phyloP scores from a whole-genome alignment of 192 early-diverging fungal species.

The Coemansia sp. region DNA sequence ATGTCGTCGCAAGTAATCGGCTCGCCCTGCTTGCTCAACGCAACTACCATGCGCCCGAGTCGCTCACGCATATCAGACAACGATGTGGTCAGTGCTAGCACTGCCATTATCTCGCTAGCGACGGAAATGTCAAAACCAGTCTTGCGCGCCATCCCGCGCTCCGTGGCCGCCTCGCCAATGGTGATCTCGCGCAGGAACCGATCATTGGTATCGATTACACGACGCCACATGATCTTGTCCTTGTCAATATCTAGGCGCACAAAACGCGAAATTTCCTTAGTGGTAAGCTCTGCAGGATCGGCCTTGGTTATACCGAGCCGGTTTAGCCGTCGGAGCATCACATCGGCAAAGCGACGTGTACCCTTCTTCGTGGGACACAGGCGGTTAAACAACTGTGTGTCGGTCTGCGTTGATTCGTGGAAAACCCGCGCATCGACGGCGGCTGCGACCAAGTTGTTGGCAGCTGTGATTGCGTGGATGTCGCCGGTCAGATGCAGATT shows the following conservation, averaged over 20 bases:
- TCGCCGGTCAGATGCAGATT: conserved; percentile 99
- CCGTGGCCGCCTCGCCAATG: conserved; percentile 83
- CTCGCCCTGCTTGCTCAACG: conserved; percentile 71
- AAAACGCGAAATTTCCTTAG: conserved; percentile 76
- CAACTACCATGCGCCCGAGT: conserved; percentile 94
- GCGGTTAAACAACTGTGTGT: conserved; percentile 79
- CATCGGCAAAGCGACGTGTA: conserved; percentile 72
- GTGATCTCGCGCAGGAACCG: conserved; percentile 90
- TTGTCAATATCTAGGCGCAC: conserved; percentile 94
- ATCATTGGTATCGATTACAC: conserved; percentile 96
- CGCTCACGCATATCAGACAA: conserved; percentile 90
- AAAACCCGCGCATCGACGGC: conserved; percentile 98
- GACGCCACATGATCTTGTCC: conserved; percentile 94
- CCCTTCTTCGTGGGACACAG: conserved; percentile 88
- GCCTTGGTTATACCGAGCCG: conserved; percentile 82
- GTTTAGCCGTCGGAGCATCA: conserved; percentile 76
- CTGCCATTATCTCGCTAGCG: conserved; percentile 98
- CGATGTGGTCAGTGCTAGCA: conserved; percentile 88
- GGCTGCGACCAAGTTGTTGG: conserved; percentile 96
- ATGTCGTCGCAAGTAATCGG: conserved; percentile 96
- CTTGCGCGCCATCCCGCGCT: conserved; percentile 80
- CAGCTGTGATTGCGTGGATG: conserved; percentile 96
- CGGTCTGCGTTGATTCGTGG: conserved; percentile 82
- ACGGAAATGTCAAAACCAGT: conserved; percentile 99
- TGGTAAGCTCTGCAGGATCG: conserved; percentile 73